These are phyloP conservation scores for Calonectria montana DNA, from an alignment of 2,329 filamentous ascomycete genomes.

Conservation along the genomic window DNA sequence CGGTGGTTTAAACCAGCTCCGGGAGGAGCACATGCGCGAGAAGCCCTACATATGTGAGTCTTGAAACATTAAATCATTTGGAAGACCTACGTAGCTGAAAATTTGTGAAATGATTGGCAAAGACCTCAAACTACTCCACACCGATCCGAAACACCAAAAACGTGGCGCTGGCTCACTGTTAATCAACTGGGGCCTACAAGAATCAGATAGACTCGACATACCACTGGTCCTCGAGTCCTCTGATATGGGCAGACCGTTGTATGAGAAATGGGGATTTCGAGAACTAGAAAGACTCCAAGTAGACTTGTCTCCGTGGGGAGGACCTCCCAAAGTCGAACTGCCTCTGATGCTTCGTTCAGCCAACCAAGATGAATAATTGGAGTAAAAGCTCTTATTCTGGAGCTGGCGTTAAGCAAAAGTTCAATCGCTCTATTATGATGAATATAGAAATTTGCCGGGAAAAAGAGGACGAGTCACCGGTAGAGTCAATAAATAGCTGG, in stretches of 20 bases:
- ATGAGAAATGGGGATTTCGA: slow-evolving; percentile 51
- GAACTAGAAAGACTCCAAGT: slow-evolving; percentile 40
- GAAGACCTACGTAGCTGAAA: neutral
- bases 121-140: slow-evolving; percentile 54
- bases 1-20: slow-evolving; percentile 44
- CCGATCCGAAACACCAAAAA: slow-evolving; percentile 50
- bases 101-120: neutral
- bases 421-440: too few relatives aligned
- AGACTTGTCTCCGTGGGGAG: slow-evolving; percentile 46
- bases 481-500: too few relatives aligned
- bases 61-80: neutral
- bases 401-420: too few relatives aligned
- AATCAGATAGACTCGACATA: slow-evolving; percentile 51
- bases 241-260: slow-evolving; percentile 45
- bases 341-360: slow-evolving; percentile 41
- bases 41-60: slow-evolving; percentile 51
- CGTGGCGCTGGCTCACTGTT: slow-evolving; percentile 50
- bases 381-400: too few relatives aligned
- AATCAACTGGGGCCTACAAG: slow-evolving; percentile 48
- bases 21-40: slow-evolving; percentile 44
- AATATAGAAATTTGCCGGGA: too few relatives aligned
- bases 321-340: slow-evolving; percentile 30
- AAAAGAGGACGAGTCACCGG: too few relatives aligned
- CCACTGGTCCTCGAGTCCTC: slow-evolving; percentile 52
- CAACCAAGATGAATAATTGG: neutral